phyloP scores from a whole-genome alignment of 768 basidiomycete species.

The Ephemerocybe angulata region DNA sequence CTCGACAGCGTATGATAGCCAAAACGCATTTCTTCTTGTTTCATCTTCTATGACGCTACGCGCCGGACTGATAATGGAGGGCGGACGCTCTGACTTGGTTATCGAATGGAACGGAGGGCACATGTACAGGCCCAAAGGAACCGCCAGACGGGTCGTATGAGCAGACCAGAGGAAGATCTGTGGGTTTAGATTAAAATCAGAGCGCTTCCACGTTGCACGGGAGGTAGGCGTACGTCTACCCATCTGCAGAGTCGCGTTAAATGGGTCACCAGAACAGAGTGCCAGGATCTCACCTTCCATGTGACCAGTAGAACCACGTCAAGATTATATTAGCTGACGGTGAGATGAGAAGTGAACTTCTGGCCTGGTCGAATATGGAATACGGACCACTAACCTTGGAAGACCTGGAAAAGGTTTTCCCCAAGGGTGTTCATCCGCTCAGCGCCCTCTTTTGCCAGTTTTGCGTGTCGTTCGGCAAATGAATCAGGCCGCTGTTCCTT shows the following conservation, averaged over 20 bases:
- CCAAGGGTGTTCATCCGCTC: conserved; percentile 48
- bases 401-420: conserved; percentile 51
- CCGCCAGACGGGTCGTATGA: conserved; percentile 51
- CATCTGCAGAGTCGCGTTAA: conserved; percentile 41
- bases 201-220: not conserved
- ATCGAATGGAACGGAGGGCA: conserved; percentile 65
- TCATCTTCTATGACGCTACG: conserved; percentile 66
- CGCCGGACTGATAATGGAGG: conserved; percentile 60
- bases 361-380: not conserved
- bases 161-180: conserved; percentile 62
- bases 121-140: conserved; percentile 69
- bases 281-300: conserved; percentile 50
- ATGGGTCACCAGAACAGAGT: not conserved
- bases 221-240: conserved; percentile 55
- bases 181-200: conserved; percentile 5
- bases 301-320: conserved; percentile 72
- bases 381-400: conserved; percentile 48
- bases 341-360: not conserved
- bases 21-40: conserved; percentile 67
- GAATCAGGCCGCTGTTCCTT: conserved; percentile 49
- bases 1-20: conserved; percentile 68
- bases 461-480: conserved; percentile 65
- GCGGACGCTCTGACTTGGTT: conserved; percentile 50
- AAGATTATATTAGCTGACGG: conserved; percentile 56
- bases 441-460: conserved; percentile 47